phyloP scores from a whole-genome alignment of 306 rosid genomes.

The Vigna trinervia region DNA sequence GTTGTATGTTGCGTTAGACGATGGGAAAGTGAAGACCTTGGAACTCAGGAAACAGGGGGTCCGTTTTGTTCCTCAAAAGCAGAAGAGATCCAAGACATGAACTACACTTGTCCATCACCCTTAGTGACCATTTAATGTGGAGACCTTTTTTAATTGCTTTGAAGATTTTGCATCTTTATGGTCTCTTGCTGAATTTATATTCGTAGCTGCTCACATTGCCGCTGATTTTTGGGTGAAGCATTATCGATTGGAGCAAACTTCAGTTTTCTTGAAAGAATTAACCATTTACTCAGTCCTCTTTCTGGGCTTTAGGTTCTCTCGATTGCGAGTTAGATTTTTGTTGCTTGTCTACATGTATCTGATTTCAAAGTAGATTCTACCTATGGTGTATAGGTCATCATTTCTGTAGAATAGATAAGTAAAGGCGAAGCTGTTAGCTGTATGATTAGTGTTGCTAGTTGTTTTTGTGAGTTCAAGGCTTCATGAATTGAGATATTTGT shows the following conservation, averaged over 20 bases:
- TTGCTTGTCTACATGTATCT: slow-evolving; percentile 31
- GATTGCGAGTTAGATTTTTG: slow-evolving; percentile 25
- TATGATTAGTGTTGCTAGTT: slow-evolving; percentile 40
- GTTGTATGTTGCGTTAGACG: slow-evolving; percentile 76
- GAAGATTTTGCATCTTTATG: slow-evolving; percentile 46
- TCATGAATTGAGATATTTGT: slow-evolving; percentile 39
- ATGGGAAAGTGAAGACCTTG: slow-evolving; percentile 64
- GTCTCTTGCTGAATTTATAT: slow-evolving; percentile 41
- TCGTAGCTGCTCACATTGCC: slow-evolving; percentile 30
- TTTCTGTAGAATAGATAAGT: slow-evolving; percentile 48
- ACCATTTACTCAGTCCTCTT: slow-evolving; percentile 8
- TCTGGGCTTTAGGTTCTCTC: slow-evolving; percentile 38
- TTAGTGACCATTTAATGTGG: slow-evolving; percentile 27
- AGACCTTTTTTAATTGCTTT: slow-evolving; percentile 44
- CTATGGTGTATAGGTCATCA: slow-evolving; percentile 47
- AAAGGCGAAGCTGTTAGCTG: slow-evolving; percentile 43
- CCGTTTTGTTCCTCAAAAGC: slow-evolving; percentile 81
- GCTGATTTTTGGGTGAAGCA: slow-evolving; percentile 47
- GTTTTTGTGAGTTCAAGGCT: slow-evolving; percentile 16
- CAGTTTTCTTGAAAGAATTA: slow-evolving; percentile 44
- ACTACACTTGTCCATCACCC: slow-evolving; percentile 7
- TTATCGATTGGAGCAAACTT: slow-evolving; percentile 37
- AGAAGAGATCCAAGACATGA: slow-evolving; percentile 67
- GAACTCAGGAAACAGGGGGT: slow-evolving; percentile 91
- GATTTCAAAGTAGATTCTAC: slow-evolving; percentile 47